Conservation (phyloP, 805 yeast species). For the Metschnikowia anglica region DNA sequence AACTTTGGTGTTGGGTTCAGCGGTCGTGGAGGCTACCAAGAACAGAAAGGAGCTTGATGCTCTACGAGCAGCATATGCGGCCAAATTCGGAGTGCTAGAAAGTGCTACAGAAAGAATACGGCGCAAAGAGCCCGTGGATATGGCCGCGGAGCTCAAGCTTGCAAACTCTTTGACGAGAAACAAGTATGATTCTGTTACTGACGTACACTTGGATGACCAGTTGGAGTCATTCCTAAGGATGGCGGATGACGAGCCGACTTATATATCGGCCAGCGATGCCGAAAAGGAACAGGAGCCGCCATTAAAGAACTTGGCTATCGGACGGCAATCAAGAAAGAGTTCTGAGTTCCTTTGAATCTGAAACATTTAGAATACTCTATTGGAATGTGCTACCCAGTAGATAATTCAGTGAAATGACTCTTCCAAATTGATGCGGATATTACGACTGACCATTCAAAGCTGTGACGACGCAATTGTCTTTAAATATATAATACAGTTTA, state of each 20-base stretch:
- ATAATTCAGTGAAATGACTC: too few species aligned
- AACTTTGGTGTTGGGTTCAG: constrained; percentile 43
- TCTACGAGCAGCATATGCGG: constrained; percentile 38
- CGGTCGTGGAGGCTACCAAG: constrained; percentile 48
- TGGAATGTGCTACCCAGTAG: too few species aligned
- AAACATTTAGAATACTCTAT: neutral
- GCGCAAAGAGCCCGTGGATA: constrained; percentile 40
- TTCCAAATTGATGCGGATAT: too few species aligned
- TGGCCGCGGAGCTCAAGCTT: constrained; percentile 39
- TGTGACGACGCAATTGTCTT: neutral
- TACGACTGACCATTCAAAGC: too few species aligned
- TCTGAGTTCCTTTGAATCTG: constrained; percentile 7
- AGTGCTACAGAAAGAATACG: constrained; percentile 32
- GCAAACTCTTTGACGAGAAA: constrained; percentile 45
- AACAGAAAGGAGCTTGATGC: constrained; percentile 45
- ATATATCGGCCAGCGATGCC: neutral
- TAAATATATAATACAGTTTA: neutral
- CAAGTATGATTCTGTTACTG: constrained; percentile 32
- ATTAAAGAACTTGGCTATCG: neutral
- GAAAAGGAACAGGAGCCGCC: neutral
- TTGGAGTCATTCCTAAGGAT: constrained; percentile 36
- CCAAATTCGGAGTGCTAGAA: constrained; percentile 34
- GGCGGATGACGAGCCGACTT: constrained; percentile 23
- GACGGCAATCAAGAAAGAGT: constrained; percentile 4
- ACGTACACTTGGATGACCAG: constrained; percentile 40